phyloP scores from a whole-genome alignment of 2,329 filamentous ascomycete species.

The Beauveria australis region DNA sequence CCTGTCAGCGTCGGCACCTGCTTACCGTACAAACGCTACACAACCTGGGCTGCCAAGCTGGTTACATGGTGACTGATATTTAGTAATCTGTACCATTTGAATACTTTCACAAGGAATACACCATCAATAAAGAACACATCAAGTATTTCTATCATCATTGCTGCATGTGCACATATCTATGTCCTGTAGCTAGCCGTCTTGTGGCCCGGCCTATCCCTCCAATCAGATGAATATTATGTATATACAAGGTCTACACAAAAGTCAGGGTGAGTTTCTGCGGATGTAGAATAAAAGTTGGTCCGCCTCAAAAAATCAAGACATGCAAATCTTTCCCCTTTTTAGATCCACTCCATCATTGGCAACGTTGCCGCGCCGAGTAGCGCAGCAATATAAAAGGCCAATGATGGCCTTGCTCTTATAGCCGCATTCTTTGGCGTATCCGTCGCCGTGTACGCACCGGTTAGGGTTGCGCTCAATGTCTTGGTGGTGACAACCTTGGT shows the following conservation, averaged over 20 bases:
- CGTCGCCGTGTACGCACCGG: slow-evolving; percentile 29
- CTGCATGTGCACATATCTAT: neutral
- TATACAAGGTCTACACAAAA: neutral
- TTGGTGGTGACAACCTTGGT: slow-evolving; percentile 16
- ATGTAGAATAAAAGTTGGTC: neutral
- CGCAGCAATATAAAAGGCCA: neutral
- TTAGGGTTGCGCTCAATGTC: slow-evolving; percentile 19
- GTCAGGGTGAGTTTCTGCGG: neutral
- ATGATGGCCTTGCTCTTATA: neutral
- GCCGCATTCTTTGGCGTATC: slow-evolving; percentile 21
- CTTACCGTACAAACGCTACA: too few species aligned
- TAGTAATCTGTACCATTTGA: neutral
- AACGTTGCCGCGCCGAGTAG: neutral
- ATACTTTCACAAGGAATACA: neutral
- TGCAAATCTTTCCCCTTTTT: neutral
- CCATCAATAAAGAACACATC: too few species aligned
- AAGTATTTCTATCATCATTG: neutral
- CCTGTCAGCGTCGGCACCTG: neutral
- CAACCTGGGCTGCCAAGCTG: too few species aligned
- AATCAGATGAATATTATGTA: neutral
- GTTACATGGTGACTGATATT: too few species aligned
- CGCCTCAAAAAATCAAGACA: neutral
- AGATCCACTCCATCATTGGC: slow-evolving; percentile 1
- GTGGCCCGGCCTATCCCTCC: neutral
- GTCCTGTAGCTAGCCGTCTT: neutral